These are phyloP conservation scores for Neostapfia colusana DNA, from an alignment of 176 grass and related monocot genomes.

Conservation along the genomic window DNA sequence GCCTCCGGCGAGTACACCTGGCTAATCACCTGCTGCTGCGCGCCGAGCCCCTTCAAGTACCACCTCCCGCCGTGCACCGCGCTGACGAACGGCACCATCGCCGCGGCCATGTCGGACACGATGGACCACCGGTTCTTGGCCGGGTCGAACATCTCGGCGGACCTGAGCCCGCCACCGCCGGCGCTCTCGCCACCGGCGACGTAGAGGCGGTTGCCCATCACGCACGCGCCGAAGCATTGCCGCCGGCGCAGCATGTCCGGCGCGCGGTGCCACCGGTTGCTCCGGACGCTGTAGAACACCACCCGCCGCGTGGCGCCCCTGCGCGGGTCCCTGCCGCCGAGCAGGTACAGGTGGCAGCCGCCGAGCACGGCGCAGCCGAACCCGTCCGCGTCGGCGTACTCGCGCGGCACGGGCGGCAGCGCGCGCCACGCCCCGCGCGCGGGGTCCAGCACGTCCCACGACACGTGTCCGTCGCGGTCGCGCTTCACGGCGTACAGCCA, in stretches of 20 bases:
- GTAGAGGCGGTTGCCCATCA: slow-evolving; percentile 70
- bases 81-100: slow-evolving; percentile 65
- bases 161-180: slow-evolving; percentile 42
- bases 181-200: slow-evolving; percentile 69
- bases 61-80: slow-evolving; percentile 65
- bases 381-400: slow-evolving; percentile 62
- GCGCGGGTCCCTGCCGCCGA: slow-evolving; percentile 52
- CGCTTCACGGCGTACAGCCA: slow-evolving; percentile 76
- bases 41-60: slow-evolving; percentile 69
- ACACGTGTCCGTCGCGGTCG: slow-evolving; percentile 53
- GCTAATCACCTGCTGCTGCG: slow-evolving; percentile 56
- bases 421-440: slow-evolving; percentile 51
- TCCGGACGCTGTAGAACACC: slow-evolving; percentile 80
- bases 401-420: slow-evolving; percentile 56
- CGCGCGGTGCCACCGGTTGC: slow-evolving; percentile 78
- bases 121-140: slow-evolving; percentile 78
- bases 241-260: slow-evolving; percentile 79
- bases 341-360: slow-evolving; percentile 69
- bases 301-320: slow-evolving; percentile 53
- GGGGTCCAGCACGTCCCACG: slow-evolving; percentile 68
- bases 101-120: slow-evolving; percentile 58
- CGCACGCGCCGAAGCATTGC: slow-evolving; percentile 54
- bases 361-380: slow-evolving; percentile 74
- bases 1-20: slow-evolving; percentile 58
- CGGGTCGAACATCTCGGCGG: slow-evolving; percentile 69